Evolutionary conservation across 345 rosid species (phyloP), one percentile per base, ranked within the genome.

Genomic region (Boechera retrofracta): DNA sequence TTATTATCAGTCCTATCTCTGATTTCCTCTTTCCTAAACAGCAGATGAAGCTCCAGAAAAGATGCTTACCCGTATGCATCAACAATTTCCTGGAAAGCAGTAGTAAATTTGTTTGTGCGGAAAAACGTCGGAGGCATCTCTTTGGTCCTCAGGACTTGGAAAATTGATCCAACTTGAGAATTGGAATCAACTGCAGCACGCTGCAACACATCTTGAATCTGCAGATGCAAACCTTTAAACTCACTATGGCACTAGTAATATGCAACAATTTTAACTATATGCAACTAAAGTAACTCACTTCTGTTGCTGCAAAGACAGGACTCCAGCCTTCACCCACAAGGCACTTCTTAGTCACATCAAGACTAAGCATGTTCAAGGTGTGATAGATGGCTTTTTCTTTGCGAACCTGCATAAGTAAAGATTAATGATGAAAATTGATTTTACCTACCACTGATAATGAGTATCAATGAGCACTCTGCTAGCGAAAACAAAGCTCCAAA

Each of bases 261-360:
- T 38, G 67, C 55, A 71, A 70, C 32, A 1, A 36, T 35, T 54
- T 45, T 32, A 47, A 28, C 5, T 45, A 64, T 28, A 44, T 63
- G 66, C 9, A 61, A 42, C 28, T 12, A 74, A 33, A 48, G 64
- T 63, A 67, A 69, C 72, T 62, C 80, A 92, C 98, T 90, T 91
- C 91, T 60, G 91, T 87, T 45, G 90, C 69, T 69, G 96, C 98
- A 82, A 91, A 91, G 71, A 95, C 87, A 64, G 98, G 98, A 81
- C 96, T 88, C 98, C 99, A 95, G 21, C 96, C 98, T 80, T 95
- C 99, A 75, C 85, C 96, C 44, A 87, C 99, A 75, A 95, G 94
- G 79, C 99, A 92, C 74, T 89, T 95, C 78, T 92, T 95, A 44
- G 97, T 89, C 80, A 92, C 98, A 76, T 95, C 98, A 74, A 95